Percentiles rank a stretch among this genome's conserved stretches.
phyloP scores from a whole-genome alignment of 73 alveolate species.

The Paraurostyla sp. region DNA sequence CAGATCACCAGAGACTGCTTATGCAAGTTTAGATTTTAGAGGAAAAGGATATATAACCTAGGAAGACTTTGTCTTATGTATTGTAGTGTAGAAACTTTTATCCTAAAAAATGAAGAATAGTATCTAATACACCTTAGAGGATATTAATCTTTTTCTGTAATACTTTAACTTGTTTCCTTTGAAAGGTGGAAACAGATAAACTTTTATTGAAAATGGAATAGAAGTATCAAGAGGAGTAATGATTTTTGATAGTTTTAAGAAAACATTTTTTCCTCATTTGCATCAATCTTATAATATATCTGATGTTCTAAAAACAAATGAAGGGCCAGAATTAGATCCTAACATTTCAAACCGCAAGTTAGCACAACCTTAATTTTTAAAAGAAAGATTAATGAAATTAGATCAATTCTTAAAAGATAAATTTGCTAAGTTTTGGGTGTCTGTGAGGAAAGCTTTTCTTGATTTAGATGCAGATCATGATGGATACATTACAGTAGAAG shows the following conservation, averaged over 20 bases:
- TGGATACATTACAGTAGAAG: slow-evolving; percentile 62
- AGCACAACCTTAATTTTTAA: not conserved
- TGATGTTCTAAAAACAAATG: not conserved
- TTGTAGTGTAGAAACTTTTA: not conserved
- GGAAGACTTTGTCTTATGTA: slow-evolving; percentile 30
- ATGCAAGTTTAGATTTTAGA: slow-evolving; percentile 39
- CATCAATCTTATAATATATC: slow-evolving; percentile 38
- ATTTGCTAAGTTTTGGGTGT: slow-evolving; percentile 38
- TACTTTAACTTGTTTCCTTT: slow-evolving; percentile 22
- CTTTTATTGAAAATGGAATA: not conserved
- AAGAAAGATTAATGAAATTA: slow-evolving; percentile 42
- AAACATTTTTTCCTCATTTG: slow-evolving; percentile 62
- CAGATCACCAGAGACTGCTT: slow-evolving; percentile 54
- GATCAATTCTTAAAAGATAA: slow-evolving; percentile 56
- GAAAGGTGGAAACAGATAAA: slow-evolving; percentile 2
- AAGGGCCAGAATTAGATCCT: not conserved
- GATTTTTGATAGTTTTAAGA: slow-evolving; percentile 58
- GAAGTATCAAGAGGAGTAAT: not conserved
- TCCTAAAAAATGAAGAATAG: not conserved
- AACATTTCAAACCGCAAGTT: not conserved
- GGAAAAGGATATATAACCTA: slow-evolving; percentile 56
- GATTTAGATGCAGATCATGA: slow-evolving; percentile 61
- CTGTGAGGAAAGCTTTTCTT: slow-evolving; percentile 71
- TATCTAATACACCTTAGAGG: not conserved
- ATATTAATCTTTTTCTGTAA: not conserved